phyloP scores from a whole-genome alignment of 208 protist genomes.

The Plasmodiophora brassicae region DNA sequence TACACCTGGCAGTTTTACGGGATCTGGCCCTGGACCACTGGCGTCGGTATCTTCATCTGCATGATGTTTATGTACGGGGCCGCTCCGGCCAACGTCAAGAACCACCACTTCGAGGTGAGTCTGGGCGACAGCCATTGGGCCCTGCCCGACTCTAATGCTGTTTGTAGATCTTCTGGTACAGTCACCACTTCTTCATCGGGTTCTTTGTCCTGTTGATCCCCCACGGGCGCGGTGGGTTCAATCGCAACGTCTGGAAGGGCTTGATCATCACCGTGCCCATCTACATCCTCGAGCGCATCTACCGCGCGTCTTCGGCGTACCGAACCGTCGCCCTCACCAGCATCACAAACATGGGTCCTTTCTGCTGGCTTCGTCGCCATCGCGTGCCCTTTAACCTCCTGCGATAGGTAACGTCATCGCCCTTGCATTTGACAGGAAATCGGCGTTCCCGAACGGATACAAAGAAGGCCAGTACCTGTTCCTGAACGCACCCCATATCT shows the following conservation, averaged over 20 bases:
- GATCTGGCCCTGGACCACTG: constrained; percentile 19
- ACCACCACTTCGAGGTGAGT: constrained; percentile 14
- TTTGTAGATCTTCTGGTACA: constrained; percentile 34
- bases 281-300: constrained; percentile 31
- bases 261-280: not conserved
- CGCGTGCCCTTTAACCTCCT: not conserved
- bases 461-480: constrained; percentile 38
- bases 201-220: constrained; percentile 17
- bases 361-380: no score
- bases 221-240: constrained; percentile 1
- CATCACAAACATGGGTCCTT: constrained; percentile 23
- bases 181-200: constrained; percentile 31
- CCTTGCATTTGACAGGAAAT: not conserved
- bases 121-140: not conserved
- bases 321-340: not conserved
- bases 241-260: constrained; percentile 30
- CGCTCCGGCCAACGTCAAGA: not conserved
- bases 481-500: constrained; percentile 13
- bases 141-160: not conserved
- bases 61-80: constrained; percentile 22
- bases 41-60: constrained; percentile 17
- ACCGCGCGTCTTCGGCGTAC: not conserved
- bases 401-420: constrained; percentile 11
- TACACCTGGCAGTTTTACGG: constrained; percentile 19
- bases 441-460: constrained; percentile 1